Percentiles rank a stretch among this genome's conserved stretches.
phyloP scores from a whole-genome alignment of 768 basidiomycete genomes.

The Serendipita sp. region DNA sequence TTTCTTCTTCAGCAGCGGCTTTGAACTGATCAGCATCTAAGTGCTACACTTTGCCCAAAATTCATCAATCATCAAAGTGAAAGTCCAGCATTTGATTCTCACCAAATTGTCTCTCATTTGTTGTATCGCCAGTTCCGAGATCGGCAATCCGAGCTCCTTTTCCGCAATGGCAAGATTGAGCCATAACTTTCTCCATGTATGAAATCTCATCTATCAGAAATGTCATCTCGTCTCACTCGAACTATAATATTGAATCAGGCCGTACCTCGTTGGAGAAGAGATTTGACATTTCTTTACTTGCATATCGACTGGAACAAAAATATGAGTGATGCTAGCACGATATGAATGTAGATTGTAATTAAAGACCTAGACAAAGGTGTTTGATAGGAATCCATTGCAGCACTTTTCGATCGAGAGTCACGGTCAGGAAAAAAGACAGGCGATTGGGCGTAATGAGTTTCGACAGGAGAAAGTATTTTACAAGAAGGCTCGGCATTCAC shows the following conservation, averaged over 20 bases:
- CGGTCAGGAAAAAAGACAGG: neutral
- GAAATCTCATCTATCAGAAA: constrained; percentile 63
- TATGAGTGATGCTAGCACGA: neutral
- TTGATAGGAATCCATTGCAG: constrained; percentile 45
- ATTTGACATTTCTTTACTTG: constrained; percentile 95
- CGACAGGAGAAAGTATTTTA: neutral
- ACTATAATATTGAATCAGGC: constrained; percentile 7
- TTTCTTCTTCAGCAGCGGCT: constrained; percentile 85
- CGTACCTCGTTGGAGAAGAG: constrained; percentile 86
- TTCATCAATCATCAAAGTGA: neutral
- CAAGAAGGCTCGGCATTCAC: neutral
- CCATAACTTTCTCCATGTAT: constrained; percentile 92
- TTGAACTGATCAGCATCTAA: constrained; percentile 82
- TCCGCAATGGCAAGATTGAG: constrained; percentile 91
- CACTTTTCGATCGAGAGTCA: neutral
- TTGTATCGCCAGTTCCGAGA: constrained; percentile 77
- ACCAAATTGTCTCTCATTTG: constrained; percentile 94
- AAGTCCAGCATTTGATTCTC: constrained; percentile 13
- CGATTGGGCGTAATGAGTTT: neutral
- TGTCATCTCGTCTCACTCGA: neutral
- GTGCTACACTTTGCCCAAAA: constrained; percentile 28
- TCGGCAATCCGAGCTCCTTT: constrained; percentile 82
- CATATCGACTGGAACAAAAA: constrained; percentile 66
- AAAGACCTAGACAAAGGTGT: constrained; percentile 65
- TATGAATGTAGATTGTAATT: neutral